Base-by-base conservation (phyloP, 768 basidiomycete species). In the Boletellus ananiceps region DNA sequence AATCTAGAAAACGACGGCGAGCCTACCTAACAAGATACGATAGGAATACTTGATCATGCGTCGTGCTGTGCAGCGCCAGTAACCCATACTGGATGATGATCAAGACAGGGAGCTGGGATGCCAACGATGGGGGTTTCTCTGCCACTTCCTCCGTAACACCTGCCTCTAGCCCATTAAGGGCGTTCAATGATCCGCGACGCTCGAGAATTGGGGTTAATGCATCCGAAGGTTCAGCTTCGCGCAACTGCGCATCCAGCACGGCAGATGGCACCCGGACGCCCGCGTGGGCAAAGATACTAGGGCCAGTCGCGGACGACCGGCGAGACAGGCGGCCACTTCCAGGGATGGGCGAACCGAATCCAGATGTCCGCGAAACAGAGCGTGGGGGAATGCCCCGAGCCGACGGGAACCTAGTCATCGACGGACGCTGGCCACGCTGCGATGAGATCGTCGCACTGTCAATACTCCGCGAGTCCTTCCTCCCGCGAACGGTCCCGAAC, bases 31-130 rank as follows among this genome's bases (percentile, higher is more conserved):
- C 88, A 21, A 94, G 83, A 70, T 94, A 95, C 2, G 88, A 88
- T 65, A 94, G 79, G 73, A 96, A 90, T 25, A 93, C 69, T 67
- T 95, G 91, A 71, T 94, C 88, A 59, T 94, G 93, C 2, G 88
- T 91, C 14, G 87, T 91, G 34, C 83, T 82, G 63, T 96, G 93
- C 43, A 97, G 67, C 4, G 93, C 93, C 54, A 97, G 72, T 53
- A 93, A 70, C 16, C 89, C 89, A 66, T 96, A 96, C 69, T 96
- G 94, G 15, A 89, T 61, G 57, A 98, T 96, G 59, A 97, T 82
- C 56, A 86, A 63, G 31, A 91, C 61, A 5, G 95, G 95, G 25
- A 98, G 71, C 60, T 86, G 83, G 18, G 83, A 84, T 54, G 80
- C 69, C 54, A 90, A 65, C 12, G 86, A 84, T 2, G 82, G 82